phyloP scores from a whole-genome alignment of 164 flowering plant genomes.

The Macadamia integrifolia region DNA sequence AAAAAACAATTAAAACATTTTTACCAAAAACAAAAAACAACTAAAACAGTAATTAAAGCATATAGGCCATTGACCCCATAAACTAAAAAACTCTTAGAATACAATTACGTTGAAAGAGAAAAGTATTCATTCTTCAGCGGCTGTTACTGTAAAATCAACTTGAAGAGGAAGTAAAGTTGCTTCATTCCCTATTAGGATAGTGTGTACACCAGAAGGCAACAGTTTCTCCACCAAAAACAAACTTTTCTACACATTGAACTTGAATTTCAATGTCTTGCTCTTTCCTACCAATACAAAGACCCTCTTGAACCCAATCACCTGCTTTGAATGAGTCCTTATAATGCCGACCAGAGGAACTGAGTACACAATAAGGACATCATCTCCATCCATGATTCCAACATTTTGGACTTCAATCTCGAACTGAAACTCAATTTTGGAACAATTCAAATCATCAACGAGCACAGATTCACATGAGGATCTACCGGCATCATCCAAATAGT shows the following conservation, averaged over 20 bases:
- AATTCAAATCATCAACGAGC: neutral
- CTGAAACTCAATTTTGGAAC: neutral
- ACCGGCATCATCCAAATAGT: neutral
- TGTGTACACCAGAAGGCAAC: constrained; percentile 13
- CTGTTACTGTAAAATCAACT: neutral
- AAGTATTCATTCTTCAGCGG: no score
- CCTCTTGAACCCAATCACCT: constrained; percentile 21
- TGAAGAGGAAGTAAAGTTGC: neutral
- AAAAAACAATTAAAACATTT: no score
- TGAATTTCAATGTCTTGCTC: neutral
- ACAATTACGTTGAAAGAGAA: no score
- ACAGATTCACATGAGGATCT: constrained; percentile 12
- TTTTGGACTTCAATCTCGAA: constrained; percentile 3
- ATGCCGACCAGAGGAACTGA: constrained; percentile 7
- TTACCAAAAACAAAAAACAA: no score
- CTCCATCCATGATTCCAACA: constrained; percentile 12
- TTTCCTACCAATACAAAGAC: constrained; percentile 10
- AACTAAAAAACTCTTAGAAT: no score
- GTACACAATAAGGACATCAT: constrained; percentile 16
- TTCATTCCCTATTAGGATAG: constrained; percentile 13
- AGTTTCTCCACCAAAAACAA: constrained; percentile 12
- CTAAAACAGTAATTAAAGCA: no score
- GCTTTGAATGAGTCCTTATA: constrained; percentile 11
- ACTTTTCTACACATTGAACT: constrained; percentile 15
- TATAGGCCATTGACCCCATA: no score